Conservation (phyloP, 2,329 filamentous ascomycete species). For the Colletotrichum lindemuthianum region DNA sequence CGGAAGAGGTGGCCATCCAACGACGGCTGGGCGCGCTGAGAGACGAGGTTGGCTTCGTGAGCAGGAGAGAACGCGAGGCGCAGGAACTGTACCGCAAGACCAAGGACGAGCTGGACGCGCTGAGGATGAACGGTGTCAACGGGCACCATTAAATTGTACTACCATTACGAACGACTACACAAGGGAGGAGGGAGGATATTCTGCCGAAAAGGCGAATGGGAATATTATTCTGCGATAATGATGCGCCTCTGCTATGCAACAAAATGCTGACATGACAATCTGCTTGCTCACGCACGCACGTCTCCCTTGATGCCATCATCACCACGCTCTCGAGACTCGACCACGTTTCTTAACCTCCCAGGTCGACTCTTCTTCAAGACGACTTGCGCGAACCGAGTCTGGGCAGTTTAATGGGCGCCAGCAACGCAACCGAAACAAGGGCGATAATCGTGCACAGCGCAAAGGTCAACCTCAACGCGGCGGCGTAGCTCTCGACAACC, state of each 20-base stretch:
- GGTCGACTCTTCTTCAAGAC: neutral
- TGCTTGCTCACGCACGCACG: neutral
- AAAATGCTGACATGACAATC: neutral
- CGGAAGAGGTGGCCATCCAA: conserved; percentile 80
- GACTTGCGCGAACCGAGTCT: conserved; percentile 57
- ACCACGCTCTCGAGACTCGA: neutral
- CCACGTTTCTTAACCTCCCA: neutral
- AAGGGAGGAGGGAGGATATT: no score
- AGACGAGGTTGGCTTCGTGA: conserved; percentile 85
- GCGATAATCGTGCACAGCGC: conserved; percentile 56
- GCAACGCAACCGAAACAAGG: conserved; percentile 56
- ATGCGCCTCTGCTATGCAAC: no score
- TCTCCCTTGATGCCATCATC: neutral
- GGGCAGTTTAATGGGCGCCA: conserved; percentile 65
- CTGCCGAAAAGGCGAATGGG: no score
- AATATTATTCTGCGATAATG: no score
- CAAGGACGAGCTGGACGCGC: conserved; percentile 78
- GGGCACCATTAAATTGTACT: conserved; percentile 21
- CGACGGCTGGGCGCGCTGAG: conserved; percentile 78
- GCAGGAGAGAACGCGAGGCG: conserved; percentile 84
- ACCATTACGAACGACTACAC: neutral
- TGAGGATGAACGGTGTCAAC: conserved; percentile 54
- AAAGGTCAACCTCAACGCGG: conserved; percentile 60
- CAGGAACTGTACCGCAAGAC: conserved; percentile 84
- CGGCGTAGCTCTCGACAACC: conserved; percentile 65